phyloP scores from a whole-genome alignment of 306 rosid genomes.

The Ochetophila trinervis region DNA sequence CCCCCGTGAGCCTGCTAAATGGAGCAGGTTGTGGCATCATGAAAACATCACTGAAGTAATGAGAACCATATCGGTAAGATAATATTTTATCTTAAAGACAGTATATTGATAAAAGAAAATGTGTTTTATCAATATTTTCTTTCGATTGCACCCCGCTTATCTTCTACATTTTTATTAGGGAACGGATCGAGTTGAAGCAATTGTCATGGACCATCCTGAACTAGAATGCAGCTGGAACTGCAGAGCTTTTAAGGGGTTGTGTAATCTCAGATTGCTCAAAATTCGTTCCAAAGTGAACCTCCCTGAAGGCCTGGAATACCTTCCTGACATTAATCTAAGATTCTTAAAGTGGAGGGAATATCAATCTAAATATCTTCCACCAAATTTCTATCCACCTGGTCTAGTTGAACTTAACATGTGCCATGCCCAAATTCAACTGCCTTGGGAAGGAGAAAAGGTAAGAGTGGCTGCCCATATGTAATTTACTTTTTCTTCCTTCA shows the following conservation, averaged over 20 bases:
- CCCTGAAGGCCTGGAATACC: background rate
- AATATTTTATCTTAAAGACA: background rate
- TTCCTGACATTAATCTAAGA: constrained; percentile 16
- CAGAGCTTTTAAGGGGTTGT: constrained; percentile 26
- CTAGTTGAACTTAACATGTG: constrained; percentile 20
- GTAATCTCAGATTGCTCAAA: constrained; percentile 21
- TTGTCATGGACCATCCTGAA: background rate
- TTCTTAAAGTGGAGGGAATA: constrained; percentile 21
- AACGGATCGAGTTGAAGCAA: background rate
- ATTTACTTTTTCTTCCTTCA: no score
- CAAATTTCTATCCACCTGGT: background rate
- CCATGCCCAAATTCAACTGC: constrained; percentile 8
- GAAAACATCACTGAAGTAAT: constrained; percentile 23
- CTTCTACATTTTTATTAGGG: constrained; percentile 9
- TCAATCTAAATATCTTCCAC: background rate
- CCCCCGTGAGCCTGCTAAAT: constrained; percentile 7
- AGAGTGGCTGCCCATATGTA: no score
- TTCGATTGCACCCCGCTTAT: background rate
- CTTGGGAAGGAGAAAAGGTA: constrained; percentile 16
- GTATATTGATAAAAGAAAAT: background rate
- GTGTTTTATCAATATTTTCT: background rate
- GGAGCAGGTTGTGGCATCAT: constrained; percentile 32
- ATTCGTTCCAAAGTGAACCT: background rate
- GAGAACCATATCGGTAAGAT: no score
- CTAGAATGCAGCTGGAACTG: background rate